These are phyloP conservation scores for Syzygium syzygioides DNA, from an alignment of 441 rosid genomes.

Conservation along the genomic window DNA sequence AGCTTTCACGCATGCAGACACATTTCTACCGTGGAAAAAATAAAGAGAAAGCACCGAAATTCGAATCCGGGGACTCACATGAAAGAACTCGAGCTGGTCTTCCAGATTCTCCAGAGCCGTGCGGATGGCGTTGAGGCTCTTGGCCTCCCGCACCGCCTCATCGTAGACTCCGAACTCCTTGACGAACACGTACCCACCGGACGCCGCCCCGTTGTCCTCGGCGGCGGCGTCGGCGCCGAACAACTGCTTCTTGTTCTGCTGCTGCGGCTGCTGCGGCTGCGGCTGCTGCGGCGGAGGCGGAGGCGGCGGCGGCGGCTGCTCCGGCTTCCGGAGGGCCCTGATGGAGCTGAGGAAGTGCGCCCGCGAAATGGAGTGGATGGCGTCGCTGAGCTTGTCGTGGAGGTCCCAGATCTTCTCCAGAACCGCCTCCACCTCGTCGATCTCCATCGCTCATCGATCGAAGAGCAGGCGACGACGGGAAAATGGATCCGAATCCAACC, in stretches of 20 bases:
- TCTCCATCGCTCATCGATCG: conserved; percentile 79
- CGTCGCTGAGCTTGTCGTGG: conserved; percentile 93
- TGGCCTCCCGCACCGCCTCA: conserved; percentile 64
- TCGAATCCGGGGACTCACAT: conserved; percentile 31
- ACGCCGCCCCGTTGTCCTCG: conserved; percentile 26
- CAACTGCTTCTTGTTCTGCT: conserved; percentile 20
- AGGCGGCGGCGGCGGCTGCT: neutral
- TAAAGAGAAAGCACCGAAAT: neutral
- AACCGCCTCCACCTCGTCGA: conserved; percentile 74
- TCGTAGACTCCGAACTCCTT: conserved; percentile 59
- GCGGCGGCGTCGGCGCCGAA: conserved; percentile 11
- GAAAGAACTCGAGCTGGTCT: conserved; percentile 89
- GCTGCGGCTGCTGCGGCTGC: conserved; percentile 1
- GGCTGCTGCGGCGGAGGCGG: neutral
- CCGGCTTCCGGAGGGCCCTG: conserved; percentile 21
- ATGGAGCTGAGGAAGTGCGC: conserved; percentile 68
- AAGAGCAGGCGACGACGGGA: neutral
- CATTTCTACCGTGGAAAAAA: neutral
- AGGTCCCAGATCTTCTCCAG: conserved; percentile 94
- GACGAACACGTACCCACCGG: conserved; percentile 58
- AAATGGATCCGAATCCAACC: neutral
- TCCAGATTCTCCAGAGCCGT: conserved; percentile 91
- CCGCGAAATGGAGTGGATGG: conserved; percentile 74
- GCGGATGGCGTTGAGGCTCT: conserved; percentile 74
- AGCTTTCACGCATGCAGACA: neutral